These are phyloP conservation scores for Gyromitra esculenta DNA, from an alignment of 2,329 filamentous ascomycete species.

Conservation along the genomic window DNA sequence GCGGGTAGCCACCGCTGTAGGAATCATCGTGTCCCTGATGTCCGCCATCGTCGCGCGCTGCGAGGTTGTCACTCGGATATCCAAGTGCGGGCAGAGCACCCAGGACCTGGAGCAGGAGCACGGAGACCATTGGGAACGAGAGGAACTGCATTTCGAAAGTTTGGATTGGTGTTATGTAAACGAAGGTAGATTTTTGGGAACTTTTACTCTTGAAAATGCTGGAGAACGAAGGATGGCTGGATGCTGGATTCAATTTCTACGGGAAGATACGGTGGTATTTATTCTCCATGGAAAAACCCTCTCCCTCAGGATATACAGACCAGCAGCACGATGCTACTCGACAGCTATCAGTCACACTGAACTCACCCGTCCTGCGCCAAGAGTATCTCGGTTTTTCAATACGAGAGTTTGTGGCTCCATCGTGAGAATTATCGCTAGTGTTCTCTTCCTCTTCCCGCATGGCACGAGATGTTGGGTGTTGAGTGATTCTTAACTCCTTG, in stretches of 20 bases:
- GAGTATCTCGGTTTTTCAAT: neutral
- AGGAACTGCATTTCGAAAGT: slow-evolving; percentile 10
- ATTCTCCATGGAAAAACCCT: neutral
- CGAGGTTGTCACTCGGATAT: neutral
- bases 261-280: slow-evolving; percentile 1
- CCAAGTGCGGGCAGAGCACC: neutral
- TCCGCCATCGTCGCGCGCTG: neutral
- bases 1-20: neutral
- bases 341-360: neutral
- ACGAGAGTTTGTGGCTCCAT: neutral
- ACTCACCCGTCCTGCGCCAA: neutral
- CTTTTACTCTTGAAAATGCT: neutral
- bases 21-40: neutral
- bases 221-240: neutral
- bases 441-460: neutral
- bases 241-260: neutral
- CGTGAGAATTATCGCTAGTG: neutral
- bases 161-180: neutral
- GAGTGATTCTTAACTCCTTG: neutral
- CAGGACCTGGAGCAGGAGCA: neutral
- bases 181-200: neutral
- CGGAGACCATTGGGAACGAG: neutral
- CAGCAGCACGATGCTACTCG: neutral
- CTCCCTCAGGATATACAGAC: too few species aligned
- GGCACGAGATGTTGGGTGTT: neutral